A percentile compares a stretch with the other conserved stretches of the same genome.
These are phyloP conservation scores for Leccinum cinnamomeum DNA, from an alignment of 1,284 basidiomycete genomes.

Conservation along the genomic window DNA sequence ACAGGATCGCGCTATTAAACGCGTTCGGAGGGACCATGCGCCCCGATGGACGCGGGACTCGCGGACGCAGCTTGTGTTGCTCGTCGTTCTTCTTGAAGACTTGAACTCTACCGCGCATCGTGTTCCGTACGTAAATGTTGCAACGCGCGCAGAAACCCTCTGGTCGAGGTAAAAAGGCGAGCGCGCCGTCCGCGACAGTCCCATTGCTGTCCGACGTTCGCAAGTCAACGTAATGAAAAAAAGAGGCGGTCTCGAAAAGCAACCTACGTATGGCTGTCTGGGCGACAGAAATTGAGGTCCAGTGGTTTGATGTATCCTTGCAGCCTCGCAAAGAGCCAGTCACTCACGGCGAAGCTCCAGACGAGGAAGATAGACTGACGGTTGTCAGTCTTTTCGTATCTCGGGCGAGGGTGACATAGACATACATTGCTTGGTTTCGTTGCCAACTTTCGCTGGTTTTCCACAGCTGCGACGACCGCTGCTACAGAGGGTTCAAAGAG, in stretches of 20 bases:
- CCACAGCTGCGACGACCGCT: constrained; percentile 36
- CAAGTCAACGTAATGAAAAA: background rate
- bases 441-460: constrained; percentile 32
- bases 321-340: constrained; percentile 37
- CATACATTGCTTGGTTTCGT: constrained; percentile 32
- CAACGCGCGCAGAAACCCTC: constrained; percentile 36
- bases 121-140: constrained; percentile 39
- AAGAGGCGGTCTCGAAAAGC: background rate
- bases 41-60: too few relatives aligned
- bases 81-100: too few relatives aligned
- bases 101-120: constrained; percentile 16
- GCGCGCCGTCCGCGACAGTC: constrained; percentile 39
- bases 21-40: too few relatives aligned
- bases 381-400: constrained; percentile 5
- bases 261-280: constrained; percentile 47
- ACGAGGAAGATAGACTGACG: constrained; percentile 38
- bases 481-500: constrained; percentile 43
- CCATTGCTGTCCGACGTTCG: constrained; percentile 21
- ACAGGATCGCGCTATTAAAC: fast-evolving
- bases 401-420: background rate
- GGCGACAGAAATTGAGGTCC: constrained; percentile 41
- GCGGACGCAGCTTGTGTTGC: too few relatives aligned
- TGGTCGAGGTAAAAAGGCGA: constrained; percentile 40
- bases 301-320: constrained; percentile 29
- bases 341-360: constrained; percentile 42